Percentiles rank a stretch among this genome's conserved stretches.
phyloP scores from a whole-genome alignment of 2,329 filamentous ascomycete genomes.

The Paradendryphiella salina region DNA sequence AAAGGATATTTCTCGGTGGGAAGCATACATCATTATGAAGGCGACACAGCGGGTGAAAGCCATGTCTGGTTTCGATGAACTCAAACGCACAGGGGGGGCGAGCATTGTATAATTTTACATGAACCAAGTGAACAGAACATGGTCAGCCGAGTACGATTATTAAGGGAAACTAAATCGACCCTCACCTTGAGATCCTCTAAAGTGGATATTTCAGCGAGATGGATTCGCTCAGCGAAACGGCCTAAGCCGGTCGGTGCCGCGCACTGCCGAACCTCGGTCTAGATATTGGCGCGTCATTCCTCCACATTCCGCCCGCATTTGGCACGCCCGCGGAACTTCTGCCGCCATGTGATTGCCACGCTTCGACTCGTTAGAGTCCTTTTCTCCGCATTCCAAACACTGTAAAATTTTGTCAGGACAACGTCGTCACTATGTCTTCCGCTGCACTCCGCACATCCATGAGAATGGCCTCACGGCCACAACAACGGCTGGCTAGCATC shows the following conservation, averaged over 20 bases:
- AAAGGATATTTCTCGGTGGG: too few relatives aligned
- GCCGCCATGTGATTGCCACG: slow-evolving; percentile 39
- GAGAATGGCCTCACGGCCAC: slow-evolving; percentile 44
- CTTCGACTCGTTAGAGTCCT: slow-evolving; percentile 30
- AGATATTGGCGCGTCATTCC: slow-evolving; percentile 9
- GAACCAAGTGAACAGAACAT: too few relatives aligned
- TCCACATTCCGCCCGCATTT: slow-evolving; percentile 35
- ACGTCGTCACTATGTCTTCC: slow-evolving; percentile 33
- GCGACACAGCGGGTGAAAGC: too few relatives aligned
- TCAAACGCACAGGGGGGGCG: too few relatives aligned
- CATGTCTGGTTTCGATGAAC: too few relatives aligned
- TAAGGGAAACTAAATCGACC: too few relatives aligned
- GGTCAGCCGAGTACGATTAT: too few relatives aligned
- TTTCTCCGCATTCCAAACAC: slow-evolving; percentile 14
- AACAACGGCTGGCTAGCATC: slow-evolving; percentile 43
- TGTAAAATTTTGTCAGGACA: not conserved
- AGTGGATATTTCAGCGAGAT: too few relatives aligned
- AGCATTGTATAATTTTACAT: too few relatives aligned
- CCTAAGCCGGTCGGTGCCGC: slow-evolving; percentile 33
- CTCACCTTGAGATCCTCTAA: too few relatives aligned
- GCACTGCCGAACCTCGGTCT: slow-evolving; percentile 38
- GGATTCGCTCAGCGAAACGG: not conserved
- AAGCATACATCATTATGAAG: too few relatives aligned
- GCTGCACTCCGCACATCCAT: slow-evolving; percentile 39
- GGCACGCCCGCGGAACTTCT: slow-evolving; percentile 19